Evolutionary conservation across 192 early-diverging fungal species (phyloP).

Genomic region (Umbelopsis sp.): DNA sequence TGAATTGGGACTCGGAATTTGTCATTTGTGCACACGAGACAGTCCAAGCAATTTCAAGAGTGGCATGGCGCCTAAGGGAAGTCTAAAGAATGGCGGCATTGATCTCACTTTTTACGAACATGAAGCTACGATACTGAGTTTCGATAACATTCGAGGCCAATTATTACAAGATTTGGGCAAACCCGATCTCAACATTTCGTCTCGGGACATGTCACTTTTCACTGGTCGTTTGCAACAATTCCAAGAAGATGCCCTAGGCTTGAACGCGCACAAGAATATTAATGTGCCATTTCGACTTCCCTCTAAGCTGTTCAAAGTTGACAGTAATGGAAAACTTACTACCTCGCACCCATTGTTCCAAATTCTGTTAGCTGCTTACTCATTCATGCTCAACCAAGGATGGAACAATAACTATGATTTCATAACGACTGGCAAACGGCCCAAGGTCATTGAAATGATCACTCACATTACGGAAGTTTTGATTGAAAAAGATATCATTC

Average conservation of each 20-base stretch:
- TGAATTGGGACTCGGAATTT: conserved; percentile 16
- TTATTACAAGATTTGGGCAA: conserved; percentile 41
- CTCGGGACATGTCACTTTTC: conserved; percentile 46
- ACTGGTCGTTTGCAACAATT: conserved; percentile 51
- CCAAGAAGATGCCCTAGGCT: conserved; percentile 53
- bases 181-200: conserved; percentile 30
- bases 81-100: conserved; percentile 17
- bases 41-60: conserved; percentile 10
- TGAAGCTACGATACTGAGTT: conserved; percentile 39
- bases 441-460: conserved; percentile 42
- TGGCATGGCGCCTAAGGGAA: conserved; percentile 16
- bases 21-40: conserved; percentile 1
- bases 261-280: conserved; percentile 7
- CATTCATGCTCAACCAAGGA: conserved; percentile 38
- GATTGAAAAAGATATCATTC: conserved; percentile 26
- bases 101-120: conserved; percentile 41
- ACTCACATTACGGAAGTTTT: conserved; percentile 38
- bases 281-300: conserved; percentile 44
- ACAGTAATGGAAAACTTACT: conserved; percentile 16
- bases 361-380: conserved; percentile 47
- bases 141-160: conserved; percentile 37
- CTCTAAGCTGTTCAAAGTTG: conserved; percentile 46
- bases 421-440: conserved; percentile 26
- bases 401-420: conserved; percentile 50
- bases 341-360: conserved; percentile 39